Evolutionary conservation across 345 rosid species (phyloP), one percentile per base, ranked within the genome.

Genomic region (Fremontodendron californicum): DNA sequence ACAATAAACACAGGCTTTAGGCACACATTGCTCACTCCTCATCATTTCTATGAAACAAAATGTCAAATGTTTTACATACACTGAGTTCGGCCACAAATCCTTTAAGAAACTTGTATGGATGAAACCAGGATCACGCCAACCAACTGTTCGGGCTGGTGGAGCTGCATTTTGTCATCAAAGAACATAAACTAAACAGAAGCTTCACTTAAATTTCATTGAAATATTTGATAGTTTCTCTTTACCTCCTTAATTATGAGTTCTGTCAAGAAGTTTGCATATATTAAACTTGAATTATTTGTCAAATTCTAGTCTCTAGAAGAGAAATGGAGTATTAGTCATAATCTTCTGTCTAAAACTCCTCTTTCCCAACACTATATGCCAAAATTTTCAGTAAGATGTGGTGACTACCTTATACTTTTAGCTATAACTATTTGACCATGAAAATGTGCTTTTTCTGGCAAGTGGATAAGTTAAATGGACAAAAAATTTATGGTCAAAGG

Each of bases 111-210:
- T 80, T 6, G 90, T 87, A 74, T 85, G 90, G 63, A 83, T 81
- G 71, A 83, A 85, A 35, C 88, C 90, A 55, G 88, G 88, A 77
- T 85, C 90, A 29, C 88, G 81, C 90, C 90, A 87, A 27, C 88
- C 88, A 48, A 80, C 81, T 43, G 86, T 83, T 67, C 88, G 77
- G 3, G 90, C 90, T 2, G 88, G 88, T 65, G 87, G 55, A 74
- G 84, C 90, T 87, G 78, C 55, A 80, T 78, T 57, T 51, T 31
- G 33, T n/a, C 12, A 80, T 46, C 49, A 77, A 12, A 40, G 57
- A 23, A 37, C 29, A 46, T n/a, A 19, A 76, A 27, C 16, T 9
- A 33, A 45, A 61, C 69, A 40, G 51, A 42, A 58, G 49, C 68
- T 51, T 27, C 52, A 43, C 35, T 51, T 12, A 48, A 48, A 12